Evolutionary conservation across 768 basidiomycete species (phyloP).

Genomic region (Mycena indigotica): DNA sequence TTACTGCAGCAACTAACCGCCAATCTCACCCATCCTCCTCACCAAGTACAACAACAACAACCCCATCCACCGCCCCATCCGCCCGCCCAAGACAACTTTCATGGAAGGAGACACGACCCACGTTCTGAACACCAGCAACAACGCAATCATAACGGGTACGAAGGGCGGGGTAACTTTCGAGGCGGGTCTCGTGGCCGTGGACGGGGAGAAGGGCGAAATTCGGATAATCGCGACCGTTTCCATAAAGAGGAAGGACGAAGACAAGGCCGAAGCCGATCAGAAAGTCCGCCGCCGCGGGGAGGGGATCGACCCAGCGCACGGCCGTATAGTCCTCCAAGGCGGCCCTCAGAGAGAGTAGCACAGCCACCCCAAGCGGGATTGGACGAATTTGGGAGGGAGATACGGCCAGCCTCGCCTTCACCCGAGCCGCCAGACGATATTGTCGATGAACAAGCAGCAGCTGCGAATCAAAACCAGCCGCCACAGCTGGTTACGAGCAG

Average conservation of each 20-base stretch:
- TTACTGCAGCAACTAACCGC: slow-evolving; percentile 77
- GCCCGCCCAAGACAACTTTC: not conserved
- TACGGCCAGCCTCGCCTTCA: slow-evolving; percentile 58
- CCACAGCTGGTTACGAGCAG: slow-evolving; percentile 15
- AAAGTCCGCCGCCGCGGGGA: slow-evolving; percentile 61
- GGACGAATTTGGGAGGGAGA: slow-evolving; percentile 87
- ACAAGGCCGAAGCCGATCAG: slow-evolving; percentile 63
- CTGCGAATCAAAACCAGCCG: too few relatives aligned
- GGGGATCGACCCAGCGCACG: slow-evolving; percentile 50
- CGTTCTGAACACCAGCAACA: slow-evolving; percentile 54
- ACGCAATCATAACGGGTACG: slow-evolving; percentile 57
- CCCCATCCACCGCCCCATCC: slow-evolving; percentile 23
- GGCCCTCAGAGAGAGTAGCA: slow-evolving; percentile 38
- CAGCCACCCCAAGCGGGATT: slow-evolving; percentile 54
- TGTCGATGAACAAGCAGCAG: too few relatives aligned
- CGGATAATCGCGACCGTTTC: slow-evolving; percentile 70
- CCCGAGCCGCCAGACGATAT: slow-evolving; percentile 18
- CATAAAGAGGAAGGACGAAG: slow-evolving; percentile 50
- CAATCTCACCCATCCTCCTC: slow-evolving; percentile 36
- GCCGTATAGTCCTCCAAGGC: slow-evolving; percentile 61
- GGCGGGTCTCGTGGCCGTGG: too few relatives aligned
- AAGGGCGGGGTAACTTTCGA: too few relatives aligned
- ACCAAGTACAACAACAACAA: too few relatives aligned
- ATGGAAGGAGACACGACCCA: slow-evolving; percentile 34
- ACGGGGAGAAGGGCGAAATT: slow-evolving; percentile 49